Percentiles rank a stretch among this genome's conserved stretches.
phyloP scores from a whole-genome alignment of 305 asterid species.

The Fraxinus paxiana region DNA sequence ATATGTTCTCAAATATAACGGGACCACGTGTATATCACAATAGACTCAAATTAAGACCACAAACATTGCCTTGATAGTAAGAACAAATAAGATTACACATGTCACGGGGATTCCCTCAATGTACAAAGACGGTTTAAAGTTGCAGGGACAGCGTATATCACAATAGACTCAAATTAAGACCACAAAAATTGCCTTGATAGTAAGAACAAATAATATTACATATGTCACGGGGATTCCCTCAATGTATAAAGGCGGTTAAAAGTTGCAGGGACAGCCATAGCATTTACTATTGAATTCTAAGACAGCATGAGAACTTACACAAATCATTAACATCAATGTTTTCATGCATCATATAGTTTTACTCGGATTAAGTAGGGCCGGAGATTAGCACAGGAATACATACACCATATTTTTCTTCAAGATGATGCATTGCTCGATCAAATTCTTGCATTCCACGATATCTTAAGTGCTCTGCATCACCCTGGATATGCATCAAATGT shows the following conservation, averaged over 20 bases:
- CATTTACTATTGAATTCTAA: background rate
- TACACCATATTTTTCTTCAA: slow-evolving; percentile 88
- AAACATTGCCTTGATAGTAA: background rate
- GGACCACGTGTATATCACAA: background rate
- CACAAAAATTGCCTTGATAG: background rate
- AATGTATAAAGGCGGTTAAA: background rate
- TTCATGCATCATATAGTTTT: slow-evolving; percentile 2
- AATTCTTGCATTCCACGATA: slow-evolving; percentile 93
- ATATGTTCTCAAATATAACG: background rate
- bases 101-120: background rate
- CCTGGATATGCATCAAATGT: slow-evolving; percentile 50
- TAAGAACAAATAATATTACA: background rate
- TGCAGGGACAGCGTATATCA: background rate
- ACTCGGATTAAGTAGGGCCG: slow-evolving; percentile 4
- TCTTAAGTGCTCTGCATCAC: slow-evolving; percentile 78
- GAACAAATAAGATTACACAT: background rate
- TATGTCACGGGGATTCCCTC: background rate
- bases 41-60: background rate
- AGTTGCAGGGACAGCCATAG: background rate
- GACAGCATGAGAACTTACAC: background rate
- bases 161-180: background rate
- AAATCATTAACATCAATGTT: background rate
- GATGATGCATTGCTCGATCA: slow-evolving; percentile 94
- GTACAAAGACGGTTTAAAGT: background rate
- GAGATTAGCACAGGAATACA: slow-evolving; percentile 28